These are phyloP conservation scores for Exidia glandulosa DNA, from an alignment of 768 basidiomycete genomes.

Conservation along the genomic window DNA sequence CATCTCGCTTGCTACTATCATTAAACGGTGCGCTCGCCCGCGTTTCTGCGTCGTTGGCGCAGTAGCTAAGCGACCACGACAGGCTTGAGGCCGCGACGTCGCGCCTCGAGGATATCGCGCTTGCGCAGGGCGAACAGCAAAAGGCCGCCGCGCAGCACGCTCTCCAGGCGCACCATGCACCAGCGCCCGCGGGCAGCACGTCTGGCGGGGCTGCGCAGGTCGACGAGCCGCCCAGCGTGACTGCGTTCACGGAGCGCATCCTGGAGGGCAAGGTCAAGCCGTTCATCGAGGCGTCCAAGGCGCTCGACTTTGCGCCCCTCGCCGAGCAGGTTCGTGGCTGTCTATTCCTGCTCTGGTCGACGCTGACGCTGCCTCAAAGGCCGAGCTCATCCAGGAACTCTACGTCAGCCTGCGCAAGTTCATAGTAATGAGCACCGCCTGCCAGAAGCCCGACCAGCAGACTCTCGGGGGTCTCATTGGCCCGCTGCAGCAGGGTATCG, in stretches of 20 bases:
- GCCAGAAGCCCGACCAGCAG: conserved; percentile 68
- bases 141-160: conserved; percentile 14
- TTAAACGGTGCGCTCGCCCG: conserved; percentile 51
- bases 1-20: conserved; percentile 69
- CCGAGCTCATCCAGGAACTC: conserved; percentile 52
- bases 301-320: conserved; percentile 57
- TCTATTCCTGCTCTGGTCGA: neutral
- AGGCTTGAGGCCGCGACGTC: conserved; percentile 91
- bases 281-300: conserved; percentile 60
- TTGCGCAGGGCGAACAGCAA: conserved; percentile 25
- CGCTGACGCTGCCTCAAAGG: conserved; percentile 32
- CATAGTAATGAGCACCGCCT: conserved; percentile 54
- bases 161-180: conserved; percentile 13
- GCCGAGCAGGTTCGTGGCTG: conserved; percentile 58
- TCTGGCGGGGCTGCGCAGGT: conserved; percentile 20
- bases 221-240: conserved; percentile 46
- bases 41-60: neutral
- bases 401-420: conserved; percentile 59
- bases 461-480: conserved; percentile 45
- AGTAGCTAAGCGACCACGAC: neutral
- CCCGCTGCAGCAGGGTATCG: conserved; percentile 62
- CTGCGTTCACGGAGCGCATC: conserved; percentile 64
- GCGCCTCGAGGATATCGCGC: conserved; percentile 82
- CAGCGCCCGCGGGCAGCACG: conserved; percentile 22
- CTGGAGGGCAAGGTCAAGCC: conserved; percentile 64